These are phyloP conservation scores for Patellifolia procumbens DNA, from an alignment of 179 eudicot genomes.

Conservation along the genomic window DNA sequence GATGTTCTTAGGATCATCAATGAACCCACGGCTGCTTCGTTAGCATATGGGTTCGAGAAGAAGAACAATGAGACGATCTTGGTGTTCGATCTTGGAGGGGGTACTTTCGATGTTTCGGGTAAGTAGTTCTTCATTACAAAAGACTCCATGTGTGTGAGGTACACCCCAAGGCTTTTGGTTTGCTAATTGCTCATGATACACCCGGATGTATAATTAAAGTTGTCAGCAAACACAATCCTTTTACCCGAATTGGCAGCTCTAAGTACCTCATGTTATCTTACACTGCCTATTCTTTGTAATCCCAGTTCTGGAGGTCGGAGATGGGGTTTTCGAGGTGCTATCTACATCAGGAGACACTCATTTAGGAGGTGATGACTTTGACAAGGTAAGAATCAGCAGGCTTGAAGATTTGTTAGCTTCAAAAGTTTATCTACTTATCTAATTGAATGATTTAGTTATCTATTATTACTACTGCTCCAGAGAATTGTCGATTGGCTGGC, in stretches of 20 bases:
- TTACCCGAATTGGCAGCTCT: background rate
- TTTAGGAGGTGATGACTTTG: conserved; percentile 65
- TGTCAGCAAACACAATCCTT: too few relatives aligned
- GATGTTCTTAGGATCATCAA: conserved; percentile 66
- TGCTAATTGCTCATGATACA: too few relatives aligned
- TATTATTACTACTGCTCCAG: conserved; percentile 26
- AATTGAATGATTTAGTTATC: background rate
- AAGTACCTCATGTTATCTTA: background rate
- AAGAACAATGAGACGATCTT: conserved; percentile 63
- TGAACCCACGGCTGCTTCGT: conserved; percentile 69
- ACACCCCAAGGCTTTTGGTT: too few relatives aligned
- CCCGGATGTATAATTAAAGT: too few relatives aligned
- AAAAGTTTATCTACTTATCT: background rate
- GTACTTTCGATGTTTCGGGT: conserved; percentile 76
- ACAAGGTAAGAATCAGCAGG: conserved; percentile 41
- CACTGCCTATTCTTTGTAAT: background rate
- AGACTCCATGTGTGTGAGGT: too few relatives aligned
- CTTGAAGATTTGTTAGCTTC: background rate
- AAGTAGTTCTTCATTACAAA: background rate
- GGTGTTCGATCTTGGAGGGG: conserved; percentile 71
- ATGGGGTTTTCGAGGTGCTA: conserved; percentile 66
- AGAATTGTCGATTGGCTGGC: conserved; percentile 61
- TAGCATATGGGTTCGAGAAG: conserved; percentile 71
- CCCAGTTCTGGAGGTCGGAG: conserved; percentile 60
- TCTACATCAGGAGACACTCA: conserved; percentile 67